A percentile compares a stretch with the other conserved stretches of the same genome.
These are phyloP conservation scores for Penicillium argentinense DNA, from an alignment of 495 filamentous ascomycete genomes.

Conservation along the genomic window DNA sequence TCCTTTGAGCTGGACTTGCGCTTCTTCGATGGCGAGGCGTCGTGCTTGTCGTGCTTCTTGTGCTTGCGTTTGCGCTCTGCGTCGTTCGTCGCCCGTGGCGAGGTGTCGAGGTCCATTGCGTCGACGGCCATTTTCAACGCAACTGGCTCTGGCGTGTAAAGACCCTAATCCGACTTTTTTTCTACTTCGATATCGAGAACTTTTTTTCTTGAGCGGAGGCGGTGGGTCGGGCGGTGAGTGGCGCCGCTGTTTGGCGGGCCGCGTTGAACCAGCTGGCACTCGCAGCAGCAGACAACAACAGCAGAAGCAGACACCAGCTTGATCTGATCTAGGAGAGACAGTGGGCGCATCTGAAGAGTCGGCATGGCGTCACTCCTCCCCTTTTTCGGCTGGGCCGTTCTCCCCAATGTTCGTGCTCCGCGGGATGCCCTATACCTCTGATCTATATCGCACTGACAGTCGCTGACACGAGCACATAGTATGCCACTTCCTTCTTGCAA, in stretches of 20 bases:
- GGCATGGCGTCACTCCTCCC: slow-evolving; percentile 62
- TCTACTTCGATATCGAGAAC: slow-evolving; percentile 23
- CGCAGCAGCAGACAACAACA: too few relatives aligned
- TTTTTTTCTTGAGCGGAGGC: slow-evolving; percentile 44
- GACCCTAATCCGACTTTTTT: slow-evolving; percentile 13
- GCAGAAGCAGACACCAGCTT: too few relatives aligned
- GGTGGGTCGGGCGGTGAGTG: slow-evolving; percentile 35
- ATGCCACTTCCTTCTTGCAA: slow-evolving; percentile 78
- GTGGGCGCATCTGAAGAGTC: too few relatives aligned
- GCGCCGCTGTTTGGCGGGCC: neutral
- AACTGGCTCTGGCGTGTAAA: slow-evolving; percentile 21
- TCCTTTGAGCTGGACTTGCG: slow-evolving; percentile 41
- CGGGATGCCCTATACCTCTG: too few relatives aligned
- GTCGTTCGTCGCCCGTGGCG: slow-evolving; percentile 14
- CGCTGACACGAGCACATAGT: slow-evolving; percentile 41
- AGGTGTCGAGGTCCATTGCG: slow-evolving; percentile 44
- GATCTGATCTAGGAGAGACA: too few relatives aligned
- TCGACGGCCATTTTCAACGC: slow-evolving; percentile 39
- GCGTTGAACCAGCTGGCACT: too few relatives aligned
- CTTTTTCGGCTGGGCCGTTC: slow-evolving; percentile 75
- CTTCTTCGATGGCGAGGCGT: slow-evolving; percentile 50
- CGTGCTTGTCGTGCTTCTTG: slow-evolving; percentile 49
- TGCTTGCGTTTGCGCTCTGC: slow-evolving; percentile 53
- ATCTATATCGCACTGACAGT: neutral
- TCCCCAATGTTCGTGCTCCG: slow-evolving; percentile 74